Conservation (phyloP, 495 filamentous ascomycete species). For the Lophiostoma macrostomum region DNA sequence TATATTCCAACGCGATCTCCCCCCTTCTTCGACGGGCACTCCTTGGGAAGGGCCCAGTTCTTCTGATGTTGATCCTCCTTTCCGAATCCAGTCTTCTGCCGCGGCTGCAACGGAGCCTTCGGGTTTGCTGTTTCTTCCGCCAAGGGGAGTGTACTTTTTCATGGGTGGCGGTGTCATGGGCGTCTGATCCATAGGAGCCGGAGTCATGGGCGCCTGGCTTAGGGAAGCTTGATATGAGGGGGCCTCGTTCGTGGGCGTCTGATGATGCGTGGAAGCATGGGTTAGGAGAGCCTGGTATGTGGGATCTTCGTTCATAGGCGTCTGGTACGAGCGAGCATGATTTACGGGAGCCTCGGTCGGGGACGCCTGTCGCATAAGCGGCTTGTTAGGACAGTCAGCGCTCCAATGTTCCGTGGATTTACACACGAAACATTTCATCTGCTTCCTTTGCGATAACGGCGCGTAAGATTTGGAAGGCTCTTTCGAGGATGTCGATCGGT, state of each 20-base stretch:
- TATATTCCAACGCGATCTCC: not conserved
- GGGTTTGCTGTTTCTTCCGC: too few species aligned
- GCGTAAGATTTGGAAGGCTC: not conserved
- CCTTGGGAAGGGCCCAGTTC: not conserved
- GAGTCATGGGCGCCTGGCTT: too few species aligned
- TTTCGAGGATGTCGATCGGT: not conserved
- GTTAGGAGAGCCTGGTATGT: too few species aligned
- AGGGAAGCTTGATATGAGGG: too few species aligned
- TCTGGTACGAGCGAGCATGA: too few species aligned
- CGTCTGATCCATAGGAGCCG: too few species aligned
- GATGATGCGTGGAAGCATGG: not conserved
- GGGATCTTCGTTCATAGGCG: too few species aligned
- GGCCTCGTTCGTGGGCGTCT: too few species aligned
- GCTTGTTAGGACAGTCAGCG: slow-evolving; percentile 11
- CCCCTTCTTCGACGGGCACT: not conserved
- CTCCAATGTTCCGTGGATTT: slow-evolving; percentile 1
- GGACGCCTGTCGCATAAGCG: not conserved
- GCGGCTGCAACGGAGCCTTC: slow-evolving; percentile 1
- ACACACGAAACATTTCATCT: slow-evolving; percentile 19
- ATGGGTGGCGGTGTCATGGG: too few species aligned
- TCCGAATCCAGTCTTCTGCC: slow-evolving; percentile 14
- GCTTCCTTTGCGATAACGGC: slow-evolving; percentile 6
- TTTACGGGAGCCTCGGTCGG: too few species aligned
- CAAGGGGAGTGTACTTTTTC: too few species aligned
- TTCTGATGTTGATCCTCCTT: not conserved